Evolutionary conservation across 2,329 filamentous ascomycete species (phyloP).

Genomic region (Alternaria postmessia): DNA sequence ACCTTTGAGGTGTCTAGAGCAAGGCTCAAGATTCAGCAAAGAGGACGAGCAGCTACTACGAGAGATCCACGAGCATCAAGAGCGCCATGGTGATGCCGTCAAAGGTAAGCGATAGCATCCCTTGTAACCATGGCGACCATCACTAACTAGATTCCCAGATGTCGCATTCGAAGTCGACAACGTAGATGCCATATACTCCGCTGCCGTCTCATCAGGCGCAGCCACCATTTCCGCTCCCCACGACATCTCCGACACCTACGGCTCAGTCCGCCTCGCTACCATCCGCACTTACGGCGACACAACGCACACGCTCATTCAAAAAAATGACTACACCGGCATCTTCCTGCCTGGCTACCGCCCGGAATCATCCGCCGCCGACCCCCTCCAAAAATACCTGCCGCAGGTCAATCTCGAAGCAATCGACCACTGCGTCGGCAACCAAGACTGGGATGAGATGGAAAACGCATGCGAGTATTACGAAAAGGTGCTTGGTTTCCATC

Average conservation of each 20-base stretch:
- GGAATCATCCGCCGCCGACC: constrained; percentile 56
- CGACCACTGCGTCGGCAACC: constrained; percentile 97
- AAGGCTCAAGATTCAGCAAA: constrained; percentile 38
- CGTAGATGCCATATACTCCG: constrained; percentile 78
- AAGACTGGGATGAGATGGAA: constrained; percentile 91
- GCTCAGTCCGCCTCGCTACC: constrained; percentile 75
- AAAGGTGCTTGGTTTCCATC: constrained; percentile 87
- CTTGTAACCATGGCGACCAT: not conserved
- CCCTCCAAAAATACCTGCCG: constrained; percentile 64
- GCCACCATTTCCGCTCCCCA: constrained; percentile 69
- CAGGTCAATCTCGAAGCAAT: constrained; percentile 73
- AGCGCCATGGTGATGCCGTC: constrained; percentile 89
- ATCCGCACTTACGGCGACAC: constrained; percentile 95
- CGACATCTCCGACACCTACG: constrained; percentile 64
- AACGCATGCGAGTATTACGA: constrained; percentile 77
- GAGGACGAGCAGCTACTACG: constrained; percentile 72
- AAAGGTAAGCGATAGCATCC: constrained; percentile 59
- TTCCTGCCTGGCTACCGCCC: constrained; percentile 86
- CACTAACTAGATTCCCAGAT: constrained; percentile 57
- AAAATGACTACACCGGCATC: constrained; percentile 71
- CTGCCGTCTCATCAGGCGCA: constrained; percentile 73
- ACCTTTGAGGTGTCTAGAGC: constrained; percentile 67
- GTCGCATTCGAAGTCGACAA: constrained; percentile 95
- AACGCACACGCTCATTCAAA: constrained; percentile 87
- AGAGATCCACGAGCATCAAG: constrained; percentile 83